Evolutionary conservation across 768 basidiomycete genomes (phyloP).

Genomic region (Ramaria sp.): DNA sequence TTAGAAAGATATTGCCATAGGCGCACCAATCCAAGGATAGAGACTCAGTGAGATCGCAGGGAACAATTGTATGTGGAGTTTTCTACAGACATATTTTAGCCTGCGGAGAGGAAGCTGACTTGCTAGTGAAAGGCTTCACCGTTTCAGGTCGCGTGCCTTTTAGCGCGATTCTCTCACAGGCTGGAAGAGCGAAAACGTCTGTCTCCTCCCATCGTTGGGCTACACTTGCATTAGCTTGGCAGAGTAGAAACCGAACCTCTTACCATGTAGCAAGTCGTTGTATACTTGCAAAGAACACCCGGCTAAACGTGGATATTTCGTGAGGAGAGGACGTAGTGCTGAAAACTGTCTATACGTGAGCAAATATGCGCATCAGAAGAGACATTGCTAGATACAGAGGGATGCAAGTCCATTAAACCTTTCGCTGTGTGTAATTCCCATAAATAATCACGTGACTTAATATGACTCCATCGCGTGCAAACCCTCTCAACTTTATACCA

Average conservation of each 20-base stretch:
- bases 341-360: conserved; percentile 26
- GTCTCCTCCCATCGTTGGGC: conserved; percentile 67
- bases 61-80: conserved; percentile 29
- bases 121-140: conserved; percentile 23
- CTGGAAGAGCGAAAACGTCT: conserved; percentile 45
- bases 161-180: conserved; percentile 44
- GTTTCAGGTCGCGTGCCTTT: conserved; percentile 44
- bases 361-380: neutral
- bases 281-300: conserved; percentile 62
- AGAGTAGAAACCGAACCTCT: conserved; percentile 11
- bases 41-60: conserved; percentile 57
- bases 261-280: conserved; percentile 61
- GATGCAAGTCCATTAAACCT: conserved; percentile 2
- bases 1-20: neutral
- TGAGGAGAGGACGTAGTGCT: conserved; percentile 33
- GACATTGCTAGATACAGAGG: neutral
- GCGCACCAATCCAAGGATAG: conserved; percentile 51
- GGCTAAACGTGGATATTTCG: conserved; percentile 52
- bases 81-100: neutral
- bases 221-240: conserved; percentile 16
- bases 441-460: neutral
- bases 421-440: no score
- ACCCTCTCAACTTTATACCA: neutral
- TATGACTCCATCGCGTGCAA: neutral
- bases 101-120: neutral